Conservation (phyloP, 495 filamentous ascomycete genomes). For the Lichenothelia convexa region DNA sequence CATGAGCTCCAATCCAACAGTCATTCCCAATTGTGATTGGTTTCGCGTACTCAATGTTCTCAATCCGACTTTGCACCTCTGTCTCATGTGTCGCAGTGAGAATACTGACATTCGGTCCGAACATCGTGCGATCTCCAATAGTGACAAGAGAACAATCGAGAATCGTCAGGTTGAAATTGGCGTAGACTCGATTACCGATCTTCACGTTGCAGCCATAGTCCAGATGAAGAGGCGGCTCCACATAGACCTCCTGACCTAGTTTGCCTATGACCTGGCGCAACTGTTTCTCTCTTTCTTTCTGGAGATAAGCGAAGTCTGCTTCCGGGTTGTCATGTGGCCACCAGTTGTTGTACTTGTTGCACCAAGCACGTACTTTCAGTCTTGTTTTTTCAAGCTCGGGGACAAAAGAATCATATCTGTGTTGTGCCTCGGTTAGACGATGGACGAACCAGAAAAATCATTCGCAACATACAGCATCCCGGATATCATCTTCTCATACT, state of each 20-base stretch:
- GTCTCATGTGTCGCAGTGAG: conserved; percentile 29
- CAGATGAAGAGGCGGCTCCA: conserved; percentile 33
- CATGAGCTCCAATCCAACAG: conserved; percentile 29
- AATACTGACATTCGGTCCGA: conserved; percentile 29
- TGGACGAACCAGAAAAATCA: neutral
- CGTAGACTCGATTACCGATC: conserved; percentile 31
- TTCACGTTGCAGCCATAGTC: conserved; percentile 39
- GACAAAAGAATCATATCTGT: conserved; percentile 24
- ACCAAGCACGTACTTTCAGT: conserved; percentile 26
- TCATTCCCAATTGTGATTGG: conserved; percentile 26
- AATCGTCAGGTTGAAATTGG: conserved; percentile 32
- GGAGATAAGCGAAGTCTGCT: conserved; percentile 2
- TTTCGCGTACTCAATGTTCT: conserved; percentile 21
- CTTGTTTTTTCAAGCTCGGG: conserved; percentile 26
- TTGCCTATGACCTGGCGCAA: conserved; percentile 25
- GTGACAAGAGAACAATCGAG: conserved; percentile 28
- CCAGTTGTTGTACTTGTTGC: conserved; percentile 30
- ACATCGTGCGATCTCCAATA: conserved; percentile 25
- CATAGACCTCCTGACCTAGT: conserved; percentile 24
- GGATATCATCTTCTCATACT: conserved; percentile 37
- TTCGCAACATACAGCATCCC: conserved; percentile 27
- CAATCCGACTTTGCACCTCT: conserved; percentile 21
- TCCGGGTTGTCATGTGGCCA: conserved; percentile 16
- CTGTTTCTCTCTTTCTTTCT: conserved; percentile 20
- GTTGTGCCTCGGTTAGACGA: neutral